phyloP scores from a whole-genome alignment of 2,329 filamentous ascomycete species.

The Leptographium lundbergii region DNA sequence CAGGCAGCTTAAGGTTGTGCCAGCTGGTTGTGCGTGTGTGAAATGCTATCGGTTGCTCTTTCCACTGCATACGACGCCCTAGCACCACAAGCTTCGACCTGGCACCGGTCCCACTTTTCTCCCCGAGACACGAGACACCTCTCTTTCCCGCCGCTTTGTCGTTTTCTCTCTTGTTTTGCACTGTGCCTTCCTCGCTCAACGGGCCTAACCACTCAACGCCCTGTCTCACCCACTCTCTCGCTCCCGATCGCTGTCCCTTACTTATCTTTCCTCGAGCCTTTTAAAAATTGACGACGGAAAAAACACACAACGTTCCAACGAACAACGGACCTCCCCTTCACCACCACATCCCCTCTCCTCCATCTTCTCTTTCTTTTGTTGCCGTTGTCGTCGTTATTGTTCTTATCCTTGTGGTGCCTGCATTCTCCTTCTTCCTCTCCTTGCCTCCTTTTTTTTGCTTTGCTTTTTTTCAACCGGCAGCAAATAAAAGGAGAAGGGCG shows the following conservation, averaged over 20 bases:
- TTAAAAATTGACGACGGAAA: not conserved
- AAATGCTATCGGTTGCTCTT: not conserved
- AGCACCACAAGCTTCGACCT: not conserved
- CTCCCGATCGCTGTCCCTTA: not conserved
- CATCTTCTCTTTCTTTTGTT: not conserved
- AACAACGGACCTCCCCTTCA: not conserved
- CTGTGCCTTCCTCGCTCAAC: not conserved
- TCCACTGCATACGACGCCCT: not conserved
- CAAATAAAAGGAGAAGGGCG: not conserved
- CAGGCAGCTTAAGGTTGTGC: not conserved
- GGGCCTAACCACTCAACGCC: not conserved
- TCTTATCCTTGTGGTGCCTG: not conserved
- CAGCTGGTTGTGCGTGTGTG: not conserved
- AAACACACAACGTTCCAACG: not conserved
- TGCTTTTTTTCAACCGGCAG: not conserved
- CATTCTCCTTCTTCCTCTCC: not conserved
- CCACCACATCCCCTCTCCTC: not conserved
- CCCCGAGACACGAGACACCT: not conserved
- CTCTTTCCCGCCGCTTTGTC: not conserved
- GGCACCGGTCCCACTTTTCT: not conserved
- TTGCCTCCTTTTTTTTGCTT: not conserved
- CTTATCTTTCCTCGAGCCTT: not conserved
- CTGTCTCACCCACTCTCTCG: conserved; percentile 1
- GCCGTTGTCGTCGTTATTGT: not conserved
- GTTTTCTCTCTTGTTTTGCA: not conserved